phyloP scores from a whole-genome alignment of 257 asterid genomes.

The Plantago elongata region DNA sequence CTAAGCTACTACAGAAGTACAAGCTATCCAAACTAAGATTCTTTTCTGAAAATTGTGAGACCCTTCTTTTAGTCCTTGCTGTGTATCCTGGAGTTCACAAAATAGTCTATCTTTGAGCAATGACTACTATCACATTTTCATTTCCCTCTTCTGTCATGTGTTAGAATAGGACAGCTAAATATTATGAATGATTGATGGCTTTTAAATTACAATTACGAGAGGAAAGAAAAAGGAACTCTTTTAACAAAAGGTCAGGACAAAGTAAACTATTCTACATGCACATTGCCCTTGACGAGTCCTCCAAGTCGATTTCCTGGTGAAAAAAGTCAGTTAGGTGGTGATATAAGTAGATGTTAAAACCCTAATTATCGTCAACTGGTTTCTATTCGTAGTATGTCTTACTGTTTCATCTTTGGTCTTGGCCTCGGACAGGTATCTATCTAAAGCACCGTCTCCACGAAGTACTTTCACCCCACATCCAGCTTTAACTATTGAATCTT shows the following conservation, averaged over 20 bases:
- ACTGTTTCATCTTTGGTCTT: slow-evolving; percentile 39
- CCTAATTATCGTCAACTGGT: not conserved
- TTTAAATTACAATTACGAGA: slow-evolving; percentile 18
- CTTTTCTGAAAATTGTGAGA: not conserved
- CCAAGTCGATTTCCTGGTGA: slow-evolving; percentile 49
- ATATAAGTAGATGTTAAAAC: slow-evolving; percentile 10
- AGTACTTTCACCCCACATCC: slow-evolving; percentile 85
- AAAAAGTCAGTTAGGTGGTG: slow-evolving; percentile 17
- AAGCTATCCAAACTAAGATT: not conserved
- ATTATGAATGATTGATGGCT: not conserved
- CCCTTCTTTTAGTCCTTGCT: too few species aligned
- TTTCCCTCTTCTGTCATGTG: slow-evolving; percentile 16
- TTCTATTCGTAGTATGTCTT: slow-evolving; percentile 11
- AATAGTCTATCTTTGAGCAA: slow-evolving; percentile 14
- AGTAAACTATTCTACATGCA: slow-evolving; percentile 39
- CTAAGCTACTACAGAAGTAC: not conserved
- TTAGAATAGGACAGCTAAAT: slow-evolving; percentile 3
- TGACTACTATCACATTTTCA: slow-evolving; percentile 11
- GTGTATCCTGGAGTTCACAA: not conserved
- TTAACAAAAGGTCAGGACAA: slow-evolving; percentile 18
- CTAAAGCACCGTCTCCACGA: slow-evolving; percentile 66
- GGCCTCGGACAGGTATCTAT: slow-evolving; percentile 44
- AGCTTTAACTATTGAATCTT: slow-evolving; percentile 66
- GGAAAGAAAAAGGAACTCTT: not conserved
- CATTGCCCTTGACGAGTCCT: slow-evolving; percentile 69